Percentiles rank a stretch among this genome's conserved stretches.
These are phyloP conservation scores for Aspergillus cavernicola DNA, from an alignment of 495 filamentous ascomycete species.

Conservation along the genomic window DNA sequence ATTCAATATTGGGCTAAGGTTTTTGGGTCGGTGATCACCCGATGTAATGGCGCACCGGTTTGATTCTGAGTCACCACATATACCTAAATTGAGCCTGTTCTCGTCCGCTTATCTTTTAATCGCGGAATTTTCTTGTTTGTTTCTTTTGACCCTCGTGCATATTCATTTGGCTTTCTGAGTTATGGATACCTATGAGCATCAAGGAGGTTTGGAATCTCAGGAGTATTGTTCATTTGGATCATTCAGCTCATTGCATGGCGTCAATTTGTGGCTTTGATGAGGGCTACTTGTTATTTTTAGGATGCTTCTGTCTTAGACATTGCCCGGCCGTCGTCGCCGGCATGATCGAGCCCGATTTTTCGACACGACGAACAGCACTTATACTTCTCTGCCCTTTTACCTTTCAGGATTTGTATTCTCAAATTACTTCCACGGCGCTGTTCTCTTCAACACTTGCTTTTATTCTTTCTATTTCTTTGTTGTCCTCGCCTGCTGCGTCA, in stretches of 20 bases:
- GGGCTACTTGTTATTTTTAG: conserved; percentile 15
- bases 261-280: conserved; percentile 22
- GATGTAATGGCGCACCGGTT: conserved; percentile 20
- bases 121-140: conserved; percentile 6
- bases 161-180: conserved; percentile 30
- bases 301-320: conserved; percentile 15
- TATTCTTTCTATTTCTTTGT: neutral
- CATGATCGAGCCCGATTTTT: neutral
- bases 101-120: conserved; percentile 3
- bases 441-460: neutral
- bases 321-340: conserved; percentile 26
- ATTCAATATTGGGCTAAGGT: conserved; percentile 17
- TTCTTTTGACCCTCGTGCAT: conserved; percentile 15
- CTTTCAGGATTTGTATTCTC: conserved; percentile 5
- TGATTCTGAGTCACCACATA: conserved; percentile 13
- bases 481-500: neutral
- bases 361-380: conserved; percentile 30
- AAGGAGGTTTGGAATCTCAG: conserved; percentile 23
- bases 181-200: conserved; percentile 32
- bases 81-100: conserved; percentile 8
- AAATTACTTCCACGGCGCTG: neutral
- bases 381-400: conserved; percentile 17
- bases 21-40: conserved; percentile 11
- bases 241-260: conserved; percentile 28
- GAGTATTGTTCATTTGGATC: conserved; percentile 21